phyloP scores from a whole-genome alignment of 352 stramenopile genomes.

The Pythium phragmiticola region DNA sequence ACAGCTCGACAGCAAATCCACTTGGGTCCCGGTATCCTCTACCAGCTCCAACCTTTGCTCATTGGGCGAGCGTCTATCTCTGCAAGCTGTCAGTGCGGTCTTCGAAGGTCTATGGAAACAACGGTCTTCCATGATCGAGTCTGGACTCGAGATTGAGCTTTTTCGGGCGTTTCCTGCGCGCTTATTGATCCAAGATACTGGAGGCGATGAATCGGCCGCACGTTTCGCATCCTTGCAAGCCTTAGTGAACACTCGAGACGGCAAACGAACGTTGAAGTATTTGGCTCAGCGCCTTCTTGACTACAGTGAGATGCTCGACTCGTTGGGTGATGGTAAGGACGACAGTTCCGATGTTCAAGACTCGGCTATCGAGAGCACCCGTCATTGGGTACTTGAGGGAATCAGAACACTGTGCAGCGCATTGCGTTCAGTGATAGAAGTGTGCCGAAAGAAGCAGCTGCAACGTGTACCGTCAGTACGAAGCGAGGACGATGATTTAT shows the following conservation, averaged over 20 bases:
- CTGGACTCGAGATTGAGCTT: constrained; percentile 50
- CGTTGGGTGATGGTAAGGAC: background rate
- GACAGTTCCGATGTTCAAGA: constrained; percentile 15
- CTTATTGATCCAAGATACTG: background rate
- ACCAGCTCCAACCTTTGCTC: background rate
- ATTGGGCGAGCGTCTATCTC: constrained; percentile 16
- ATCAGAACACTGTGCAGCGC: constrained; percentile 14
- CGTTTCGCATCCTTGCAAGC: constrained; percentile 11
- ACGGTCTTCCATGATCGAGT: constrained; percentile 27
- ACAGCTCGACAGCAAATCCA: background rate
- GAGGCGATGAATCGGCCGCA: background rate
- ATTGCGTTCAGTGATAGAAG: constrained; percentile 24
- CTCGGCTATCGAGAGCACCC: background rate
- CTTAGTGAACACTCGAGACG: constrained; percentile 42
- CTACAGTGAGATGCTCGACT: constrained; percentile 19
- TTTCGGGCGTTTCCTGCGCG: constrained; percentile 38
- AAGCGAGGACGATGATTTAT: constrained; percentile 1
- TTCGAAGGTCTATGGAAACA: constrained; percentile 52
- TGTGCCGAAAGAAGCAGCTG: constrained; percentile 9
- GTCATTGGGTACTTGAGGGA: constrained; percentile 15
- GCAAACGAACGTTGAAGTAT: constrained; percentile 51
- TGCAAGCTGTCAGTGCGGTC: constrained; percentile 50
- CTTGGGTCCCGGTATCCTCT: background rate
- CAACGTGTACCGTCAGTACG: background rate
- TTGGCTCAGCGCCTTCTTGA: constrained; percentile 29